A percentile compares a stretch with the other conserved stretches of the same genome.
Conservation (phyloP, 208 protist species). For the Leishmania guyanensis region DNA sequence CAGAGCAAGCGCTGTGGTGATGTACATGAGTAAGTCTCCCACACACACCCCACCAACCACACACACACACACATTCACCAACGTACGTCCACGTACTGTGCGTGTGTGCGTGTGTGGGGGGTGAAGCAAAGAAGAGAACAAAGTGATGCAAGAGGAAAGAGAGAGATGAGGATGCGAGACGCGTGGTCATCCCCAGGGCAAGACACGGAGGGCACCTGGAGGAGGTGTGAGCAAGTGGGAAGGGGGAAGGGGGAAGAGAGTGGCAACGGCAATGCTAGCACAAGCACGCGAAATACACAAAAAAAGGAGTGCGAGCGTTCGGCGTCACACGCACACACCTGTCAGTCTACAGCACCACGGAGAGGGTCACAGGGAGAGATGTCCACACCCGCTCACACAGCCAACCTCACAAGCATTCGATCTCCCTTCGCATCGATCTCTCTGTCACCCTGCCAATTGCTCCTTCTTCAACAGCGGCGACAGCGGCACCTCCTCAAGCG, state of each 20-base stretch:
- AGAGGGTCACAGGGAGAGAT: background rate
- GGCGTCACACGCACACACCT: background rate
- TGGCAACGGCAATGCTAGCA: background rate
- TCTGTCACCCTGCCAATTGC: background rate
- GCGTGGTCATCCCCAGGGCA: background rate
- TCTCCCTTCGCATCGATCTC: background rate
- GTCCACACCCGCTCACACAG: conserved; percentile 5
- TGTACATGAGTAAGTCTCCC: background rate
- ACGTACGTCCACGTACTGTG: background rate
- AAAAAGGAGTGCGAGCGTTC: background rate
- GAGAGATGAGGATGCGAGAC: background rate
- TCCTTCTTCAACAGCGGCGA: background rate
- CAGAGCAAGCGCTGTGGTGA: background rate
- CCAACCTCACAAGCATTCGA: background rate
- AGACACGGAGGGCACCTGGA: too few relatives aligned
- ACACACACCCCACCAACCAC: background rate
- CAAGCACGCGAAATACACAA: background rate
- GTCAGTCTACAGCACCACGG: background rate
- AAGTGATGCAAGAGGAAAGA: background rate
- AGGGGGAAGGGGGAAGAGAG: background rate
- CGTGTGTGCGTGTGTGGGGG: background rate
- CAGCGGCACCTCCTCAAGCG: conserved; percentile 72
- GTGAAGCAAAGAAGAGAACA: background rate
- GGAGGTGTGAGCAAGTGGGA: background rate
- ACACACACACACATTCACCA: background rate